These are phyloP conservation scores for Pyricularia sp. DNA, from an alignment of 2,329 filamentous ascomycete species.

Conservation along the genomic window DNA sequence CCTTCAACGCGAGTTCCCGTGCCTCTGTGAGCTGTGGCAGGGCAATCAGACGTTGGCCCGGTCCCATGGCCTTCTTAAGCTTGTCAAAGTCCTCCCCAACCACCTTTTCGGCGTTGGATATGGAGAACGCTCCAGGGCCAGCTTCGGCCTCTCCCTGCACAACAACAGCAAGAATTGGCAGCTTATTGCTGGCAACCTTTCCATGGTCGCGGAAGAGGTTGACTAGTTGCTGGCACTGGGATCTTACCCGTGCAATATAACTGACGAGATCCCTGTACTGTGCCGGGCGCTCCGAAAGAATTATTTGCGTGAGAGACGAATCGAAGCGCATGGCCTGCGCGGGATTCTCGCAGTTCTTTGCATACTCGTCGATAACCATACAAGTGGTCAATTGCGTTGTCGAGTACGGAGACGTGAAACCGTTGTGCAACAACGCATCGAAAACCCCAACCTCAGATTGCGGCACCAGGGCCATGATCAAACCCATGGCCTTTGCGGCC, in stretches of 20 bases:
- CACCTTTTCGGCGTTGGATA: constrained; percentile 80
- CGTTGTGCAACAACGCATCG: constrained; percentile 54
- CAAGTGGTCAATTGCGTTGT: constrained; percentile 79
- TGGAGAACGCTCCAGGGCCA: constrained; percentile 84
- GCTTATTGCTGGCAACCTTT: constrained; percentile 63
- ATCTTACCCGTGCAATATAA: constrained; percentile 79
- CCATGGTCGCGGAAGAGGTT: constrained; percentile 89
- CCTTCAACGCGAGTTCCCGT: constrained; percentile 55
- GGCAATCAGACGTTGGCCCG: constrained; percentile 78
- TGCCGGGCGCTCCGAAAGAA: constrained; percentile 71
- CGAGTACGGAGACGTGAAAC: constrained; percentile 64
- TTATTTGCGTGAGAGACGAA: constrained; percentile 59
- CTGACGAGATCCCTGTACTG: constrained; percentile 87
- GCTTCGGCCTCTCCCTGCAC: constrained; percentile 91
- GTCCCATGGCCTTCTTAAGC: constrained; percentile 79
- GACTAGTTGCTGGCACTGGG: constrained; percentile 83
- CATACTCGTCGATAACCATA: constrained; percentile 83
- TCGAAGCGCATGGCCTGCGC: constrained; percentile 50
- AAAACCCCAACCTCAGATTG: constrained; percentile 50
- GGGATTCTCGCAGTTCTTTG: constrained; percentile 42
- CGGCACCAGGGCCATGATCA: constrained; percentile 73
- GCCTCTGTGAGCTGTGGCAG: constrained; percentile 72
- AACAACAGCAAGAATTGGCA: constrained; percentile 78
- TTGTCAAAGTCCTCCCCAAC: constrained; percentile 77
- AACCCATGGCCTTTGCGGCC: constrained; percentile 76